Conservation (phyloP, 257 asterid genomes). For the Solanum appendiculatum region DNA sequence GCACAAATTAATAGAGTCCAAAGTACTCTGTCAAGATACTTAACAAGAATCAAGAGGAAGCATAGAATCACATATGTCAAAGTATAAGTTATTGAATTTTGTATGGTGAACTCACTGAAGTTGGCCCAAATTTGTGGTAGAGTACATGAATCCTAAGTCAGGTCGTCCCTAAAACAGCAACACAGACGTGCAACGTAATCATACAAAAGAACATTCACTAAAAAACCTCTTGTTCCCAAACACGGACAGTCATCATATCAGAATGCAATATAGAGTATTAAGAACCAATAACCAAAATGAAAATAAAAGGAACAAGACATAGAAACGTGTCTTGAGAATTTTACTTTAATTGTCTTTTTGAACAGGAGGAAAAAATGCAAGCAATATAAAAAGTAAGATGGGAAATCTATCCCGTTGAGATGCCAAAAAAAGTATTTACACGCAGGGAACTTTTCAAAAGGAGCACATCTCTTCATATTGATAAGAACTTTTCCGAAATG, state of each 20-base stretch:
- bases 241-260: too few species aligned
- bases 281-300: neutral
- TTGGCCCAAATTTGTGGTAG: too few species aligned
- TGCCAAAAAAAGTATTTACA: neutral
- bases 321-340: neutral
- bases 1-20: neutral
- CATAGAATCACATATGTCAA: too few species aligned
- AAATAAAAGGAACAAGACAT: neutral
- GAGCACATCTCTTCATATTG: neutral
- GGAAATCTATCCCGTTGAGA: neutral
- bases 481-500: neutral
- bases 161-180: too few species aligned
- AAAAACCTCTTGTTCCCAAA: too few species aligned
- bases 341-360: neutral
- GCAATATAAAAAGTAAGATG: neutral
- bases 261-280: neutral
- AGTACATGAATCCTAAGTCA: too few species aligned
- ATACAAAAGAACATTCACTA: too few species aligned
- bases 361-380: neutral
- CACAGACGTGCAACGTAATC: too few species aligned
- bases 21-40: neutral
- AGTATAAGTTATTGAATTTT: too few species aligned
- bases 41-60: too few species aligned
- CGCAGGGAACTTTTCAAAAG: neutral
- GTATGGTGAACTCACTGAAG: too few species aligned